Percentiles rank a stretch among this genome's conserved stretches.
phyloP scores from a whole-genome alignment of 306 rosid genomes.

The Sphenostylis stenocarpa region DNA sequence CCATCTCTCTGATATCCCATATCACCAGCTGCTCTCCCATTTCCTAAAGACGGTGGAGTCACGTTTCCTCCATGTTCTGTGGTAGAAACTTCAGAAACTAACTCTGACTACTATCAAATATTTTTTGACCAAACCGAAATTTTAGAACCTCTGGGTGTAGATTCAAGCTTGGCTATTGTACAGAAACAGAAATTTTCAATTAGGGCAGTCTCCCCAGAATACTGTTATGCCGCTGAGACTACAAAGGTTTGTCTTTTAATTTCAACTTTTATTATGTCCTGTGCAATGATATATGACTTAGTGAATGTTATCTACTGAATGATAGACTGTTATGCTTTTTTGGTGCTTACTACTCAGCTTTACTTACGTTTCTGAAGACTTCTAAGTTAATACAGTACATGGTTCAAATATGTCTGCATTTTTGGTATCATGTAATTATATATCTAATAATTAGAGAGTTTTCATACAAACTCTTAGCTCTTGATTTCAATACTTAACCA shows the following conservation, averaged over 20 bases:
- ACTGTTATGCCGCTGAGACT: slow-evolving; percentile 70
- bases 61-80: slow-evolving; percentile 44
- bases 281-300: slow-evolving; percentile 24
- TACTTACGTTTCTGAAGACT: slow-evolving; percentile 20
- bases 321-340: slow-evolving; percentile 25
- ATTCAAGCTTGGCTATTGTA: slow-evolving; percentile 52
- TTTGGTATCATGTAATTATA: slow-evolving; percentile 2
- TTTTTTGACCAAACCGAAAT: slow-evolving; percentile 51
- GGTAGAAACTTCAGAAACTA: slow-evolving; percentile 42
- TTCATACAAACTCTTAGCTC: slow-evolving; percentile 25
- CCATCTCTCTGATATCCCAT: slow-evolving; percentile 37
- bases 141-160: slow-evolving; percentile 47
- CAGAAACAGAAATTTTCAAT: slow-evolving; percentile 78
- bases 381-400: slow-evolving; percentile 3
- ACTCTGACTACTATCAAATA: slow-evolving; percentile 40
- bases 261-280: slow-evolving; percentile 19
- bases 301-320: slow-evolving; percentile 13
- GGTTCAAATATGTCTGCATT: slow-evolving; percentile 24
- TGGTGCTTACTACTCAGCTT: not conserved
- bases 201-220: slow-evolving; percentile 76
- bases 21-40: slow-evolving; percentile 51
- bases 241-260: slow-evolving; percentile 62
- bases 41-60: slow-evolving; percentile 41
- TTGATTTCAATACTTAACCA: not conserved
- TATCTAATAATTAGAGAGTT: slow-evolving; percentile 15